Percentiles rank a stretch among this genome's conserved stretches.
phyloP scores from a whole-genome alignment of 345 rosid genomes.

The Brassica juncea region DNA sequence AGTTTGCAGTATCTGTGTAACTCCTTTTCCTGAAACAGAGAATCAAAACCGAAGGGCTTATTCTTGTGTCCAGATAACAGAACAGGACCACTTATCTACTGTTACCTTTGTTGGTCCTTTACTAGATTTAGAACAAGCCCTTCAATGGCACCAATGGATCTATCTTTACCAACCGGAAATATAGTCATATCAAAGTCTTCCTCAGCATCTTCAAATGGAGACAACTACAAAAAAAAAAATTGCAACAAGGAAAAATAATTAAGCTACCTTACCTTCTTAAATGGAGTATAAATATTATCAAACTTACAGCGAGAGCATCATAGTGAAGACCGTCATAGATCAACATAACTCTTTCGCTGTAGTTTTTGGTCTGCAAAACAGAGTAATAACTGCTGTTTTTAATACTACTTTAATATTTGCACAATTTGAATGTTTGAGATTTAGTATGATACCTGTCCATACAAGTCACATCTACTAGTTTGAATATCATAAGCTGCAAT shows the following conservation, averaged over 20 bases:
- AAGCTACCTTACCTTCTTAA: background rate
- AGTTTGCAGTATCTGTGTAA: slow-evolving; percentile 76
- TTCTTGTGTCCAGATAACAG: background rate
- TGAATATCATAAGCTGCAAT: slow-evolving; percentile 94
- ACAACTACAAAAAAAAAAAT: slow-evolving; percentile 47
- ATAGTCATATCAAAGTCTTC: slow-evolving; percentile 94
- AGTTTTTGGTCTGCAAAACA: slow-evolving; percentile 60
- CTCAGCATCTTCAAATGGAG: slow-evolving; percentile 79
- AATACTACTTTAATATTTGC: background rate
- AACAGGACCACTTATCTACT: background rate
- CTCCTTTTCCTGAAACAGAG: slow-evolving; percentile 67
- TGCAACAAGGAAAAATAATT: background rate
- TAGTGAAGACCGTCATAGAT: slow-evolving; percentile 96
- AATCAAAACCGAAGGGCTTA: slow-evolving; percentile 11
- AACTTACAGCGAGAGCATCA: slow-evolving; percentile 88
- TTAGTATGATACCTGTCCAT: slow-evolving; percentile 72
- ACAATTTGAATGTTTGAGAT: slow-evolving; percentile 5
- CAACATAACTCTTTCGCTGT: slow-evolving; percentile 79
- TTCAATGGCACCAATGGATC: slow-evolving; percentile 65
- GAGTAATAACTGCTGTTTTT: background rate
- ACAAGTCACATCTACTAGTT: slow-evolving; percentile 84
- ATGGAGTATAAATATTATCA: background rate
- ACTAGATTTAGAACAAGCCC: slow-evolving; percentile 61
- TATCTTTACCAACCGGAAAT: slow-evolving; percentile 57
- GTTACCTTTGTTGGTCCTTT: slow-evolving; percentile 79